Evolutionary conservation across 2,329 filamentous ascomycete species (phyloP).

Genomic region (Aaosphaeria arxii): DNA sequence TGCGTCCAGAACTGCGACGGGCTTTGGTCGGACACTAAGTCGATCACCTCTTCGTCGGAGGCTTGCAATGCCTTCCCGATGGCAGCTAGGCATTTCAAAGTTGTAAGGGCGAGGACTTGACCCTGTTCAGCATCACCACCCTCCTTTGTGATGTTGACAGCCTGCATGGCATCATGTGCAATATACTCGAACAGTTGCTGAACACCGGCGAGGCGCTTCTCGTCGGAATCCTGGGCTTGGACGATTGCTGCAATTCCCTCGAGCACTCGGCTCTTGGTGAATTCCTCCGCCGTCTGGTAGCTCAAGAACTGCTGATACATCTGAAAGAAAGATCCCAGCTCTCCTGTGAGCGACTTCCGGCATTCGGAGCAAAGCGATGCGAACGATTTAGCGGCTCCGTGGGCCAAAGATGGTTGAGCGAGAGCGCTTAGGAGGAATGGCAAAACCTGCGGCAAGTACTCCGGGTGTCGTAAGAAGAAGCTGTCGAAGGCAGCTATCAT

Average conservation of each 20-base stretch:
- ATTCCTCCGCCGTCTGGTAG: slow-evolving; percentile 60
- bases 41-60: slow-evolving; percentile 63
- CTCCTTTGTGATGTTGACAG: slow-evolving; percentile 28
- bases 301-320: slow-evolving; percentile 67
- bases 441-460: slow-evolving; percentile 66
- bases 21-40: slow-evolving; percentile 56
- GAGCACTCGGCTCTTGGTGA: slow-evolving; percentile 70
- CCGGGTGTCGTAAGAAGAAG: slow-evolving; percentile 70
- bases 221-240: slow-evolving; percentile 64
- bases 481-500: slow-evolving; percentile 71
- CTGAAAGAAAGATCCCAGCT: slow-evolving; percentile 66
- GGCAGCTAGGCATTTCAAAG: slow-evolving; percentile 65
- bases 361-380: slow-evolving; percentile 73
- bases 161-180: slow-evolving; percentile 56
- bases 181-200: slow-evolving; percentile 60
- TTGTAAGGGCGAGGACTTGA: slow-evolving; percentile 47
- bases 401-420: slow-evolving; percentile 59
- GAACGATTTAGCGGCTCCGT: slow-evolving; percentile 73
- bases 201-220: slow-evolving; percentile 53
- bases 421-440: slow-evolving; percentile 73
- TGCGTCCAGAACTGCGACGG: slow-evolving; percentile 48
- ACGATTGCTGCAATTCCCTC: slow-evolving; percentile 73
- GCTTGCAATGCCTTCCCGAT: slow-evolving; percentile 72
- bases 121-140: slow-evolving; percentile 38
- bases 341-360: slow-evolving; percentile 62